Percentiles rank a stretch among this genome's conserved stretches.
These are phyloP conservation scores for Incumbomyces delicatus DNA, from an alignment of 2,329 filamentous ascomycete genomes.

Conservation along the genomic window DNA sequence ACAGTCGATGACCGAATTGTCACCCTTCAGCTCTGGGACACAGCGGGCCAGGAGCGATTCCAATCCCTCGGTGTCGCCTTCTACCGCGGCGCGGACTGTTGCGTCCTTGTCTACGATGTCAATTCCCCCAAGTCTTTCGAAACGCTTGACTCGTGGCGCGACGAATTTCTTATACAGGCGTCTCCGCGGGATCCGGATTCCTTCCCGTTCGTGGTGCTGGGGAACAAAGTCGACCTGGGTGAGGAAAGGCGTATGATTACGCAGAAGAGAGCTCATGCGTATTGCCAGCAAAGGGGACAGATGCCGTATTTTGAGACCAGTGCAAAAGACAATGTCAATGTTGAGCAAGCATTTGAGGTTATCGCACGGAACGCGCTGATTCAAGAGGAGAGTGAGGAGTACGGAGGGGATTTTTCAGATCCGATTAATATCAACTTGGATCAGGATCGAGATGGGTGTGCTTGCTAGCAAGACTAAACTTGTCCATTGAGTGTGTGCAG, in stretches of 20 bases:
- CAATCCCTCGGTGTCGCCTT: slow-evolving; percentile 95
- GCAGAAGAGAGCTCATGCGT: slow-evolving; percentile 90
- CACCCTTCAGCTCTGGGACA: slow-evolving; percentile 99
- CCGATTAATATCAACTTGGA: slow-evolving; percentile 98
- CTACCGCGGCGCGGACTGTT: slow-evolving; percentile 95
- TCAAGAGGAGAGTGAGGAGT: slow-evolving; percentile 96
- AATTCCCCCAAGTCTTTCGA: slow-evolving; percentile 99
- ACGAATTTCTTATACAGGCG: slow-evolving; percentile 96
- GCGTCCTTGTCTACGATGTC: slow-evolving; percentile 94
- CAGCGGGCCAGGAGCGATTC: slow-evolving; percentile 92
- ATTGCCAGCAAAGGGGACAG: slow-evolving; percentile 93
- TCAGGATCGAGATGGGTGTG: slow-evolving; percentile 83
- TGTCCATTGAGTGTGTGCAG: slow-evolving; percentile 18
- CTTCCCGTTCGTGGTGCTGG: slow-evolving; percentile 96
- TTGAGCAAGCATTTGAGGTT: slow-evolving; percentile 82
- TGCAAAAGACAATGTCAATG: slow-evolving; percentile 96
- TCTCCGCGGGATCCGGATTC: slow-evolving; percentile 92
- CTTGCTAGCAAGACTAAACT: slow-evolving; percentile 51
- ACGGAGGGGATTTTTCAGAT: slow-evolving; percentile 92
- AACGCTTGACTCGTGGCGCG: slow-evolving; percentile 93
- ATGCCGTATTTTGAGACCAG: slow-evolving; percentile 99
- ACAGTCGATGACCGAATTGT: slow-evolving; percentile 93
- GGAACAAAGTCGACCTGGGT: slow-evolving; percentile 98
- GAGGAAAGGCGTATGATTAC: slow-evolving; percentile 97
- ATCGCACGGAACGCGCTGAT: slow-evolving; percentile 92